phyloP scores from a whole-genome alignment of 2,329 filamentous ascomycete genomes.

The Neopestalotiopsis clavispora region DNA sequence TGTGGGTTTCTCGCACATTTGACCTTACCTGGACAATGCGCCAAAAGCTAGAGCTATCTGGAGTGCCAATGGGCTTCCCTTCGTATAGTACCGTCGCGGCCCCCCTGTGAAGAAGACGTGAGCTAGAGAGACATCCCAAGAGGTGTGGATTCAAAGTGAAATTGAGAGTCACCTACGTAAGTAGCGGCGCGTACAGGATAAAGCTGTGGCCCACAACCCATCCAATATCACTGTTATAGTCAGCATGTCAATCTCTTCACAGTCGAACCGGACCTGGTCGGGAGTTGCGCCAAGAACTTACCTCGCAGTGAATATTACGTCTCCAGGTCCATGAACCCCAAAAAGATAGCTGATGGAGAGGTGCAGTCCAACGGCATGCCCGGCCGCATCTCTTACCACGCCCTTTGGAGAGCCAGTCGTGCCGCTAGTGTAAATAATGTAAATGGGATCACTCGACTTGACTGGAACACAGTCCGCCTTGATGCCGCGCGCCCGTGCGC shows the following conservation, averaged over 20 bases:
- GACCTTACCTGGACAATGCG: slow-evolving; percentile 65
- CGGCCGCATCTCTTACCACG: slow-evolving; percentile 71
- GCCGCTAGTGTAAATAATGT: slow-evolving; percentile 22
- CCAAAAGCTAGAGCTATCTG: slow-evolving; percentile 85
- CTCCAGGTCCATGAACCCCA: slow-evolving; percentile 79
- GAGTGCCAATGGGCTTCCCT: slow-evolving; percentile 48
- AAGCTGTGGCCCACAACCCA: slow-evolving; percentile 91
- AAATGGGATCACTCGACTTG: slow-evolving; percentile 37
- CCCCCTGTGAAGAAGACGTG: slow-evolving; percentile 45
- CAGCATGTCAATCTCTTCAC: neutral
- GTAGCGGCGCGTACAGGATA: slow-evolving; percentile 86
- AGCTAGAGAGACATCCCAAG: neutral
- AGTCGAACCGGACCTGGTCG: too few species aligned
- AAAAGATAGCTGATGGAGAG: slow-evolving; percentile 85
- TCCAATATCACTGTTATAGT: slow-evolving; percentile 70
- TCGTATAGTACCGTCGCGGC: slow-evolving; percentile 89
- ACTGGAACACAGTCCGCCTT: slow-evolving; percentile 79
- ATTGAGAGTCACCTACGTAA: slow-evolving; percentile 49
- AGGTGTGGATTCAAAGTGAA: too few species aligned
- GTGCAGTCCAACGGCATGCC: slow-evolving; percentile 84
- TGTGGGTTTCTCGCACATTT: neutral
- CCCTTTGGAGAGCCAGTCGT: slow-evolving; percentile 22
- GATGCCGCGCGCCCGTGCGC: slow-evolving; percentile 68
- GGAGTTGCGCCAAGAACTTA: slow-evolving; percentile 46
- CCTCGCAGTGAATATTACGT: slow-evolving; percentile 59